phyloP scores from a whole-genome alignment of 805 yeast genomes.

The Candida coquimbonensis region DNA sequence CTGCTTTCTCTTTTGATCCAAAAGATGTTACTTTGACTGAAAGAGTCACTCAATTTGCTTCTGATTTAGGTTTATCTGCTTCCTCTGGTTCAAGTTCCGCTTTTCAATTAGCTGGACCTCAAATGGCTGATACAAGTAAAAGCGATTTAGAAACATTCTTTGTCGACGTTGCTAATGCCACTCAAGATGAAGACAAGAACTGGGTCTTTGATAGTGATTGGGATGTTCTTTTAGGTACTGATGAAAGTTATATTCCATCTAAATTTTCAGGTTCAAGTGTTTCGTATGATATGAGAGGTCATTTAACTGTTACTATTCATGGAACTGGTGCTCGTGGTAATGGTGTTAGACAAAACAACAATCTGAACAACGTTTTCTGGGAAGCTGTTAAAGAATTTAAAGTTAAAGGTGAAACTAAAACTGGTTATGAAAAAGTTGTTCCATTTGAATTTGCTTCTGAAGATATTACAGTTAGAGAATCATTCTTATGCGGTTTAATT shows the following conservation, averaged over 20 bases:
- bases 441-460: constrained; percentile 31
- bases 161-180: too few species aligned
- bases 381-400: constrained; percentile 20
- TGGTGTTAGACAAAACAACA: too few species aligned
- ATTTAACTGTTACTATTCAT: background rate
- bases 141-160: too few species aligned
- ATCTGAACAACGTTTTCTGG: constrained; percentile 24
- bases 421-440: constrained; percentile 22
- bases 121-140: too few species aligned
- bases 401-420: constrained; percentile 4
- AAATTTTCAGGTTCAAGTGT: background rate
- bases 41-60: constrained; percentile 21
- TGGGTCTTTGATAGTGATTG: constrained; percentile 9
- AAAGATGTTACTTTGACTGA: constrained; percentile 21
- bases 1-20: constrained; percentile 26
- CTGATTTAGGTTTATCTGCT: constrained; percentile 2
- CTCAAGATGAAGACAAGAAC: too few species aligned
- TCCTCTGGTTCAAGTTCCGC: background rate
- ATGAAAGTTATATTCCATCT: constrained; percentile 3
- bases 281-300: background rate
- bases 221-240: constrained; percentile 18
- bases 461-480: constrained; percentile 34
- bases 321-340: background rate
- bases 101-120: too few species aligned
- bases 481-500: constrained; percentile 37